Percentiles rank a stretch among this genome's conserved stretches.
phyloP scores from a whole-genome alignment of 1,284 basidiomycete genomes.

The Marasmius sp. region DNA sequence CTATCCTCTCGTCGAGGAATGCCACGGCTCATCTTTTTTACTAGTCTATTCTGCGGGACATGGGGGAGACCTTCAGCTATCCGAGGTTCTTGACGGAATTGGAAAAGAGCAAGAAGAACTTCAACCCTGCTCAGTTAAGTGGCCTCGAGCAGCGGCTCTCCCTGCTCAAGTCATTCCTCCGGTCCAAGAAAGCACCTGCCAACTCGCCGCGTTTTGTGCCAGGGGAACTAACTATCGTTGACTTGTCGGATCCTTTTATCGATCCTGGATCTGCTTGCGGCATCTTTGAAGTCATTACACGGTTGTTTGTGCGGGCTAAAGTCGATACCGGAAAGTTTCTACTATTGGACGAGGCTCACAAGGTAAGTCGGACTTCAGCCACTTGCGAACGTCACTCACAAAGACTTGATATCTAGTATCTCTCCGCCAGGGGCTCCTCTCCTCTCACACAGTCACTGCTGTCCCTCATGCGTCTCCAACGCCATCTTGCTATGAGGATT shows the following conservation, averaged over 20 bases:
- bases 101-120: conserved; percentile 43
- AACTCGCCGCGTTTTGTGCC: conserved; percentile 38
- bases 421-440: conserved; percentile 45
- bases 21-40: not conserved
- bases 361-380: conserved; percentile 37
- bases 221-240: conserved; percentile 62
- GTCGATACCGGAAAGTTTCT: conserved; percentile 68
- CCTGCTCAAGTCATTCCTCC: conserved; percentile 53
- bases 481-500: conserved; percentile 70
- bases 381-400: not conserved
- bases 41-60: conserved; percentile 36
- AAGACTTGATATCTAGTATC: conserved; percentile 44
- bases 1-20: not conserved
- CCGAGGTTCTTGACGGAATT: conserved; percentile 46
- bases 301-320: conserved; percentile 64
- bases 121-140: conserved; percentile 52
- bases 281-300: conserved; percentile 66
- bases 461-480: conserved; percentile 64
- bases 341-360: conserved; percentile 75
- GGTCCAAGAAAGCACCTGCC: conserved; percentile 21
- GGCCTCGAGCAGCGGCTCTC: conserved; percentile 61
- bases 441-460: conserved; percentile 60
- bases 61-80: conserved; percentile 40
- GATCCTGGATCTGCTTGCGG: conserved; percentile 66
- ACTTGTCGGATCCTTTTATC: conserved; percentile 72